These are phyloP conservation scores for Aspergillus candidus DNA, from an alignment of 2,329 filamentous ascomycete species.

Conservation along the genomic window DNA sequence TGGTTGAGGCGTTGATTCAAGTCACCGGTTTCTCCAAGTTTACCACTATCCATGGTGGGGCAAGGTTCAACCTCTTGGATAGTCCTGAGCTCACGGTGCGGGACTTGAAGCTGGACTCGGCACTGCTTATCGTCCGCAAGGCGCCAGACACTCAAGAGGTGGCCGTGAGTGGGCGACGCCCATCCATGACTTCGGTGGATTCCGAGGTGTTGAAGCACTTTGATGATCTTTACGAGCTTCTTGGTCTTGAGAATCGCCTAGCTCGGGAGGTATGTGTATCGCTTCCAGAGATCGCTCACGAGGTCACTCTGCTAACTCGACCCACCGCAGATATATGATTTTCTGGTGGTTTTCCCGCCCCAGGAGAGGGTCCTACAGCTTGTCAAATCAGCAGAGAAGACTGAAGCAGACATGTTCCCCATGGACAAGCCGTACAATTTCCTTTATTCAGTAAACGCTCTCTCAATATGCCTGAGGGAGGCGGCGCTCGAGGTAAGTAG, in stretches of 20 bases:
- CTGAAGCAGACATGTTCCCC: conserved; percentile 61
- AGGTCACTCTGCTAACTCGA: conserved; percentile 4
- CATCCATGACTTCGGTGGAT: conserved; percentile 60
- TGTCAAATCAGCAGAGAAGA: conserved; percentile 50
- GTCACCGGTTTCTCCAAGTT: conserved; percentile 72
- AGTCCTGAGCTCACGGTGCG: conserved; percentile 57
- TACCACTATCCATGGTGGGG: conserved; percentile 64
- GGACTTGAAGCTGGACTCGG: conserved; percentile 61
- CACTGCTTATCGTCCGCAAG: conserved; percentile 59
- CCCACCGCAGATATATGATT: conserved; percentile 56
- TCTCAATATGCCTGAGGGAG: conserved; percentile 56
- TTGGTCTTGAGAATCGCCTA: conserved; percentile 65
- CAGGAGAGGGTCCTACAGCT: conserved; percentile 56
- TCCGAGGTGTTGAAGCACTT: conserved; percentile 76
- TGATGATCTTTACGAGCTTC: conserved; percentile 72
- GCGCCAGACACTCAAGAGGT: conserved; percentile 45
- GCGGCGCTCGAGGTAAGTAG: conserved; percentile 34
- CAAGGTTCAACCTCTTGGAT: conserved; percentile 57
- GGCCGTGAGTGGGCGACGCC: conserved; percentile 29
- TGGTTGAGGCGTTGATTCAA: conserved; percentile 61
- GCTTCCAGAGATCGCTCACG: background rate
- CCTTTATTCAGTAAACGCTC: conserved; percentile 64
- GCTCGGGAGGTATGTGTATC: conserved; percentile 56
- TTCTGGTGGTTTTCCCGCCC: conserved; percentile 64
- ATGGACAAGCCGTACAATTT: conserved; percentile 64